phyloP scores from a whole-genome alignment of 768 basidiomycete genomes.

The Lentinula sp. region DNA sequence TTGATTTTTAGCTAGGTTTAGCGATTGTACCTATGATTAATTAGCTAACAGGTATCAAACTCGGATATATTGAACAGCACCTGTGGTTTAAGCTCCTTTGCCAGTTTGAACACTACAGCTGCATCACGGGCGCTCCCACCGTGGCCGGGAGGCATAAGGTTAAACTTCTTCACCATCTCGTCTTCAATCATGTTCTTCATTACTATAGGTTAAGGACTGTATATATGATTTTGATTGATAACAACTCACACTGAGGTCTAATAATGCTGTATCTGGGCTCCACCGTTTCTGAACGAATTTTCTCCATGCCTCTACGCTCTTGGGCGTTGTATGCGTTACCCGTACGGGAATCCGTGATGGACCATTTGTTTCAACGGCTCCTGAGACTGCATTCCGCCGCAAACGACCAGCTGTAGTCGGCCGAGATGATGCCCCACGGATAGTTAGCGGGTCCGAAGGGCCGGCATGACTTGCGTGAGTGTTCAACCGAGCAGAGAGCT shows the following conservation, averaged over 20 bases:
- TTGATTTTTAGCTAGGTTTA: slow-evolving; percentile 81
- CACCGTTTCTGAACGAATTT: slow-evolving; percentile 70
- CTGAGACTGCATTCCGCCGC: slow-evolving; percentile 53
- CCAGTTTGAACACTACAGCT: slow-evolving; percentile 85
- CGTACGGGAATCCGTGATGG: slow-evolving; percentile 5
- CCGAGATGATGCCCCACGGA: slow-evolving; percentile 55
- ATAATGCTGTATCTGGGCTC: slow-evolving; percentile 60
- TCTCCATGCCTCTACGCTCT: slow-evolving; percentile 61
- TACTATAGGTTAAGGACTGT: slow-evolving; percentile 14
- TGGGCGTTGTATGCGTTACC: not conserved
- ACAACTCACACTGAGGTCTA: slow-evolving; percentile 75
- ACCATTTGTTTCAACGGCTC: slow-evolving; percentile 1
- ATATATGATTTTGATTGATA: slow-evolving; percentile 7
- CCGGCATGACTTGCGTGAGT: slow-evolving; percentile 20
- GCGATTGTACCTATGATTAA: slow-evolving; percentile 55
- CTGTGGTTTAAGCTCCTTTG: slow-evolving; percentile 69
- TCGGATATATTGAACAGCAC: slow-evolving; percentile 29
- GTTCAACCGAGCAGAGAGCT: slow-evolving; percentile 37
- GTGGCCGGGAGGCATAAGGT: slow-evolving; percentile 66
- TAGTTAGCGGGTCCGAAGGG: slow-evolving; percentile 51
- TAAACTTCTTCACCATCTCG: slow-evolving; percentile 64
- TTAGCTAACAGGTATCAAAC: slow-evolving; percentile 4
- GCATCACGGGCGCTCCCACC: slow-evolving; percentile 62
- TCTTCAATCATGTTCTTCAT: slow-evolving; percentile 74
- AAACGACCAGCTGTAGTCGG: slow-evolving; percentile 43